Base-by-base conservation (phyloP, 176 grass and related monocot genomes). In the Dactylis glomerata region DNA sequence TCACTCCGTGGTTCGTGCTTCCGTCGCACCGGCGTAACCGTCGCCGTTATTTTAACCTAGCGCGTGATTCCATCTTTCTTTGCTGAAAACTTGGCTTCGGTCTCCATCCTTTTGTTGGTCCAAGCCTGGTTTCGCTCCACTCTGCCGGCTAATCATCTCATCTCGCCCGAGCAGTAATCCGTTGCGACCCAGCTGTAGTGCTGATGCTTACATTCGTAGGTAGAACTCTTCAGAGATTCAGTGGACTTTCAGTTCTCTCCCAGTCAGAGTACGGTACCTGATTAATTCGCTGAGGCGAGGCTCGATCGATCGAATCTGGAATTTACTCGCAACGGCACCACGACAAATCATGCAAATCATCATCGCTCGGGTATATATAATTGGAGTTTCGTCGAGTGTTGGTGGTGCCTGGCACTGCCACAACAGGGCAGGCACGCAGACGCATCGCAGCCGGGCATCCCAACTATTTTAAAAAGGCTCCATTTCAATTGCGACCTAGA, bases 61-160 rank as follows among this genome's bases (percentile, higher is more conserved):
- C 31, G 5, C 40, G 7, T 17, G 74, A 70, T 84, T 36, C 68
- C 76, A 42, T 80, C 61, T 71, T 51, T 24, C 70, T 70, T 63
- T 5, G 42, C 89, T 49, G 86, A 88, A 88, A 88, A 82, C 89
- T 22, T 88, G 86, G 86, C 69, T 85, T 91, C 30, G 77, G 86
- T 88, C 86, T 87, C 85, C 82, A 28, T 77, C 78, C n/a, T 45
- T 64, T 26, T 62, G 24, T 55, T 81, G 78, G 20, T 49, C 77
- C 77, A 78, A 82, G 8, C 86, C 82, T 24, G 76, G 45, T 88
- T 88, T 70, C 63, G 71, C 82, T 85, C 82, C 52, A 33, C 70
- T 26, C 36, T 80, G 79, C 79, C 82, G 79, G 79, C 38, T 68
- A 76, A 77, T 66, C 69, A 2, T 24, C 1, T 22, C 27, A 42